Base-by-base conservation (phyloP, 371 early-diverging fungal genomes). In the Syncephalastrum contaminatum region DNA sequence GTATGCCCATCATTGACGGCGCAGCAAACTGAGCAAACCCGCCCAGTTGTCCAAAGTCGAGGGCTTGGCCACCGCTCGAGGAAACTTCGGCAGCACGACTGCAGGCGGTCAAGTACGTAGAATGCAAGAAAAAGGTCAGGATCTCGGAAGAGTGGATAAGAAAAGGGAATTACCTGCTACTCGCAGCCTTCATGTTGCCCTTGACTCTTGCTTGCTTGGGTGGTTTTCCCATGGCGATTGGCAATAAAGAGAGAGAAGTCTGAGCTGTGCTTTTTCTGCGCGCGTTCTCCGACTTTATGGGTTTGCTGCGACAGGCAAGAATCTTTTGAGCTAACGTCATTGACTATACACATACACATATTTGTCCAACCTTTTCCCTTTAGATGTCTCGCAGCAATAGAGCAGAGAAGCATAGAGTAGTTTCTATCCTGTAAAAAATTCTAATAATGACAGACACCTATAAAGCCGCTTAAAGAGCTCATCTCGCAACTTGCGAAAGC, bases 51-150 rank as follows among this genome's bases (percentile, higher is more conserved):
- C 68, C 41, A 83, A 76, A 24, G 77, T 64, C 24, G 77, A 61
- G 73, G 72, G 22, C 67, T 66, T 10, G 74, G 70, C 72, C 59
- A 45, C 63, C 63, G n/a, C 41, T 39, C 13, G 82, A 63, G 4
- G 86, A 60, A 5, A 8, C 36, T 44, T 88, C 88, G 18, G 88
- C 88, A 20, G 90, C 88, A 46, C 90, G 90, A 66, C 90, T 89
- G 56, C 10, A 39, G 44, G 14, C 39, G 46, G 18, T 25, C 39
- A 39, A 25, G 46, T 22, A 21, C 19, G 24, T 24, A 22, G 19
- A 20, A 41, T n/a, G 18, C 1, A 40, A 45, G 16, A 43, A 12
- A 39, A 14, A 19, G 16, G 40, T 21, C 20, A 43, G 25, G 36
- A 30, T 30, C 36, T 30, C 19, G 27, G 18, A 14, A 25, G 50